A percentile compares a stretch with the other conserved stretches of the same genome.
These are phyloP conservation scores for Gossypium herbaceum DNA, from an alignment of 345 rosid species.

Conservation along the genomic window DNA sequence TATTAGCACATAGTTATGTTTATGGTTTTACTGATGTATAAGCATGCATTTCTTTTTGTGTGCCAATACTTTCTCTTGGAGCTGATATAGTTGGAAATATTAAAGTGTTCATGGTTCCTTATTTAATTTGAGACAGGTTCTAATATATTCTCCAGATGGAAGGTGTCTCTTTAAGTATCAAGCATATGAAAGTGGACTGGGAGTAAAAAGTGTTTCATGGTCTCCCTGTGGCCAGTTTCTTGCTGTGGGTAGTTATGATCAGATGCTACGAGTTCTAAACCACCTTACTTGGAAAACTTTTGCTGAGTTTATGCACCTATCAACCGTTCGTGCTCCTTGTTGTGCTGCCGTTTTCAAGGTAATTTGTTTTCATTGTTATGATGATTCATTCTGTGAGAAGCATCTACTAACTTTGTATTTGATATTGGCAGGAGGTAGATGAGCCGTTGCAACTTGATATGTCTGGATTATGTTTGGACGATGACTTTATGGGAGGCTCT, in stretches of 20 bases:
- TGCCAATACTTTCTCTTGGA: background rate
- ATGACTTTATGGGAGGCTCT: slow-evolving; percentile 65
- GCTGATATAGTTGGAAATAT: background rate
- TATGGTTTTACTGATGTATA: background rate
- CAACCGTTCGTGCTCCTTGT: slow-evolving; percentile 82
- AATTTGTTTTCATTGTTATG: slow-evolving; percentile 1
- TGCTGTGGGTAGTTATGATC: slow-evolving; percentile 95
- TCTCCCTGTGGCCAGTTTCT: slow-evolving; percentile 96
- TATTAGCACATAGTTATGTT: background rate
- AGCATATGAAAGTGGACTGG: slow-evolving; percentile 95
- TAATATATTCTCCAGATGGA: slow-evolving; percentile 92
- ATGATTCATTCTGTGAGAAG: background rate
- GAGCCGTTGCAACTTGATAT: slow-evolving; percentile 79
- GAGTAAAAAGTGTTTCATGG: slow-evolving; percentile 90
- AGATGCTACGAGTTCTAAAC: slow-evolving; percentile 78
- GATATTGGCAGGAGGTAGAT: slow-evolving; percentile 66
- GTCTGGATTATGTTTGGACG: slow-evolving; percentile 68
- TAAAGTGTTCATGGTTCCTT: background rate
- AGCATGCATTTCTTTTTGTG: background rate
- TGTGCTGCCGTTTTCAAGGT: slow-evolving; percentile 90
- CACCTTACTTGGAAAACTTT: slow-evolving; percentile 98
- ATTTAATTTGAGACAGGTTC: slow-evolving; percentile 49
- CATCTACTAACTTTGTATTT: slow-evolving; percentile 17
- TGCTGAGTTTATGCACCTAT: slow-evolving; percentile 87
- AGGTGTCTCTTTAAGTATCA: slow-evolving; percentile 89